A percentile compares a stretch with the other conserved stretches of the same genome.
phyloP scores from a whole-genome alignment of 495 filamentous ascomycete genomes.

The Terfezia boudieri region DNA sequence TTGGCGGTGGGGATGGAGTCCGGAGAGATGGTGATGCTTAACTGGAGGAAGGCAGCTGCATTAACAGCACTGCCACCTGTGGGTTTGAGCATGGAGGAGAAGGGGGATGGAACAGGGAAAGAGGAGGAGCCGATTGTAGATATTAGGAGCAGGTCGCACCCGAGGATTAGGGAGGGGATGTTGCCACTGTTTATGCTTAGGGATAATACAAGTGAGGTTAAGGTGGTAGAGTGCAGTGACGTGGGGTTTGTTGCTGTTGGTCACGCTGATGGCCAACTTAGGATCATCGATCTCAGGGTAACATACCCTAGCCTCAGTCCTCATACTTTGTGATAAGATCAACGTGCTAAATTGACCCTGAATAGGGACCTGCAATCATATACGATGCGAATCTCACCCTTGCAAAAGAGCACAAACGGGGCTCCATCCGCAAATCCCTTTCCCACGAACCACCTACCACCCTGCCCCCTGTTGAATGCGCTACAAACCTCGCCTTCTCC shows the following conservation, averaged over 20 bases:
- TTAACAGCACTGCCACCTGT: constrained; percentile 5
- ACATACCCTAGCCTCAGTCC: background rate
- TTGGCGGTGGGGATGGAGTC: constrained; percentile 56
- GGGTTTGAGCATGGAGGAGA: background rate
- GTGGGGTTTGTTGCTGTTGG: constrained; percentile 79
- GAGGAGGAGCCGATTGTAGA: constrained; percentile 30
- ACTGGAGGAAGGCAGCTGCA: constrained; percentile 61
- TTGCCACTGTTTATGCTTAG: constrained; percentile 60
- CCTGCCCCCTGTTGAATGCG: constrained; percentile 35
- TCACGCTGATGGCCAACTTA: constrained; percentile 55
- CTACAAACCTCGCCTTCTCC: constrained; percentile 65
- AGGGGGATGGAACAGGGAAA: background rate
- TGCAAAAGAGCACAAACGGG: constrained; percentile 39
- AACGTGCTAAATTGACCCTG: too few relatives aligned
- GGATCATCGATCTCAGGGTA: constrained; percentile 48
- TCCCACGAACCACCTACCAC: constrained; percentile 14
- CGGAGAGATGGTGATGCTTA: constrained; percentile 69
- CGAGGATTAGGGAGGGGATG: constrained; percentile 56
- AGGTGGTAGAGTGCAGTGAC: constrained; percentile 58
- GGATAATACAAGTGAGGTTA: constrained; percentile 58
- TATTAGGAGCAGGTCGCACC: constrained; percentile 53
- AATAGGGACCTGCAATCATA: constrained; percentile 67
- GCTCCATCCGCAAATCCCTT: constrained; percentile 3
- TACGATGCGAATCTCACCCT: constrained; percentile 50
- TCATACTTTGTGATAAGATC: background rate